Base-by-base conservation (phyloP, 148 eudicot genomes). In the Pouteria glomerata region DNA sequence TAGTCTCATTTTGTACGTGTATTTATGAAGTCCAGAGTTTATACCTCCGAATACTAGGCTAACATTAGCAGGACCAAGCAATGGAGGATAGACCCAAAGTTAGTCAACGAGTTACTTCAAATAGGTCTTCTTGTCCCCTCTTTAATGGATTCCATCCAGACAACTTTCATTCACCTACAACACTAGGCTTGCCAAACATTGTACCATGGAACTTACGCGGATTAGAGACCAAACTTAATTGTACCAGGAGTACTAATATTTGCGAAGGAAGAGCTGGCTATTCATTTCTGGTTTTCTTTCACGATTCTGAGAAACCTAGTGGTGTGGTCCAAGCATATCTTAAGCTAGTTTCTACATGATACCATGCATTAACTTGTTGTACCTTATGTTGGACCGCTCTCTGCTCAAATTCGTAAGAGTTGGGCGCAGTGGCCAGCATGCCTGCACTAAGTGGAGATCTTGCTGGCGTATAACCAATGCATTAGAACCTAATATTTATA, bases 381-480 rank as follows among this genome's bases (percentile, higher is more conserved):
- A 12, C 41, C 31, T 57, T 4, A 55, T 42, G 47, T 27, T 70
- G 63, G 73, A 70, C 41, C 65, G 44, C 55, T 11, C 39, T 70
- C 41, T 41, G 50, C 39, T 39, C 34, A 57, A 55, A 42, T 50
- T 18, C 42, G 47, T 12, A n/a, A 12, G 27, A 42, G 67, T 72
- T 11, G 27, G 15, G 15, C 1, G 7, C 1, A 4, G 15, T 24
- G 23, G 16, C 7, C 42, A 8, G 16, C 0, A 14, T n/a, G 19
- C 29, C 2, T 13, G 4, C 42, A 12, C 65, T 7, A 11, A 15
- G 41, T 34, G 1, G 45, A 19, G 47, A 31, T 47, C 56, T 8
- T 58, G 63, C 73, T 57, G 65, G 63, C 65, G 35, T 24, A 70
- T 70, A 50, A 52, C 34, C 51, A 41, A 52, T 68, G 59, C n/a